These are phyloP conservation scores for Fusarium nelsonii DNA, from an alignment of 2,329 filamentous ascomycete species.

Conservation along the genomic window DNA sequence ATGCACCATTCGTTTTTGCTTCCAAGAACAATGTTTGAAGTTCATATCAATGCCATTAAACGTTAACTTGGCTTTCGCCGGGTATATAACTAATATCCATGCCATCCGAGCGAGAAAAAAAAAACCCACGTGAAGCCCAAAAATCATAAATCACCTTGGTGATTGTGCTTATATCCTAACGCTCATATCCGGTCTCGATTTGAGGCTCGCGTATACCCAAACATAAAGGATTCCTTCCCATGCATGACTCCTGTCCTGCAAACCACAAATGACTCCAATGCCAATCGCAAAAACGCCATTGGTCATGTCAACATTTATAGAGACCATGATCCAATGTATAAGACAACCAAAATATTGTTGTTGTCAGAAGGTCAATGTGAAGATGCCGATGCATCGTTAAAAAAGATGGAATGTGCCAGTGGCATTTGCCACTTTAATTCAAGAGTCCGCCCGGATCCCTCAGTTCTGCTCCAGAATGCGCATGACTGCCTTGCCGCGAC, in stretches of 20 bases:
- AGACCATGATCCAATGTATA: slow-evolving; percentile 6
- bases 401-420: slow-evolving; percentile 1
- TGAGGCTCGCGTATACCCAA: slow-evolving; percentile 11
- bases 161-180: slow-evolving; percentile 4
- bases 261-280: slow-evolving; percentile 9
- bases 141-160: slow-evolving; percentile 20
- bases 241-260: slow-evolving; percentile 25
- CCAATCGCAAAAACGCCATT: slow-evolving; percentile 31
- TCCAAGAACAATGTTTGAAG: neutral
- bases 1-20: neutral
- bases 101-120: slow-evolving; percentile 27
- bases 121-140: slow-evolving; percentile 20
- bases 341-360: slow-evolving; percentile 21
- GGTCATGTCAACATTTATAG: slow-evolving; percentile 34
- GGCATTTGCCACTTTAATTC: slow-evolving; percentile 40
- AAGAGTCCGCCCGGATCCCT: slow-evolving; percentile 58
- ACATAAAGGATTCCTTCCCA: slow-evolving; percentile 11
- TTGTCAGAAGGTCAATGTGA: slow-evolving; percentile 35
- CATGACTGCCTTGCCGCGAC: slow-evolving; percentile 49
- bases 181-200: slow-evolving; percentile 3
- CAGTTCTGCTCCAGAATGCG: slow-evolving; percentile 52
- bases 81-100: slow-evolving; percentile 48
- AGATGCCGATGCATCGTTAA: slow-evolving; percentile 33
- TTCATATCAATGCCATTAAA: slow-evolving; percentile 41
- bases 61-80: slow-evolving; percentile 49